Percentiles rank a stretch among this genome's conserved stretches.
phyloP scores from a whole-genome alignment of 2,329 filamentous ascomycete genomes.

The Aaosphaeria arxii region DNA sequence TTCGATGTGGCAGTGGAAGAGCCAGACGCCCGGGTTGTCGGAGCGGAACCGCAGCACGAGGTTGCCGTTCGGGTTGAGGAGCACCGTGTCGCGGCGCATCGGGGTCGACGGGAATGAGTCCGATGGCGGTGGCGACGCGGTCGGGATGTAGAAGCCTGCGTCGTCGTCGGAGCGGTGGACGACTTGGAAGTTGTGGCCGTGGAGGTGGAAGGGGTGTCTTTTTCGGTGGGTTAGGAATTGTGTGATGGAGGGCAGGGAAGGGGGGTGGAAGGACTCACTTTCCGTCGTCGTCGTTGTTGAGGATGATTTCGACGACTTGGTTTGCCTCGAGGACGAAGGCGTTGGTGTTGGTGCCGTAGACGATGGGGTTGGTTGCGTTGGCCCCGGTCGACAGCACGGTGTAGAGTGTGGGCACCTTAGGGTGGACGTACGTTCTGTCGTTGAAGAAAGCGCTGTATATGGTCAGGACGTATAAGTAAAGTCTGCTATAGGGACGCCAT shows the following conservation, averaged over 20 bases:
- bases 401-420: slow-evolving; percentile 78
- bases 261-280: slow-evolving; percentile 22
- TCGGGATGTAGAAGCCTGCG: slow-evolving; percentile 48
- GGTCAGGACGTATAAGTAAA: not conserved
- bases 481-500: slow-evolving; percentile 15
- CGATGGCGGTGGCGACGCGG: slow-evolving; percentile 5
- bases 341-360: slow-evolving; percentile 53
- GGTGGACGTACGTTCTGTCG: slow-evolving; percentile 70
- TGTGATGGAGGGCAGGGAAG: slow-evolving; percentile 44
- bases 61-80: slow-evolving; percentile 54
- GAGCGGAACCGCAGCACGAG: slow-evolving; percentile 55
- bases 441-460: slow-evolving; percentile 54
- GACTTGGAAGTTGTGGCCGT: slow-evolving; percentile 48
- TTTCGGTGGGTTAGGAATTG: slow-evolving; percentile 40
- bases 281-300: slow-evolving; percentile 73
- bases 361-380: slow-evolving; percentile 41
- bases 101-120: slow-evolving; percentile 34
- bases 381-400: slow-evolving; percentile 64
- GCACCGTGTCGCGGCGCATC: slow-evolving; percentile 53
- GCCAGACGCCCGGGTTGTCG: slow-evolving; percentile 41
- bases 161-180: slow-evolving; percentile 30
- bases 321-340: slow-evolving; percentile 65
- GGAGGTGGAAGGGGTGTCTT: slow-evolving; percentile 68
- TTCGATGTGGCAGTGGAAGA: slow-evolving; percentile 17
- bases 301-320: slow-evolving; percentile 67